Percentiles rank a stretch among this genome's conserved stretches.
These are phyloP conservation scores for Cornus kousa DNA, from an alignment of 148 eudicot species.

Conservation along the genomic window DNA sequence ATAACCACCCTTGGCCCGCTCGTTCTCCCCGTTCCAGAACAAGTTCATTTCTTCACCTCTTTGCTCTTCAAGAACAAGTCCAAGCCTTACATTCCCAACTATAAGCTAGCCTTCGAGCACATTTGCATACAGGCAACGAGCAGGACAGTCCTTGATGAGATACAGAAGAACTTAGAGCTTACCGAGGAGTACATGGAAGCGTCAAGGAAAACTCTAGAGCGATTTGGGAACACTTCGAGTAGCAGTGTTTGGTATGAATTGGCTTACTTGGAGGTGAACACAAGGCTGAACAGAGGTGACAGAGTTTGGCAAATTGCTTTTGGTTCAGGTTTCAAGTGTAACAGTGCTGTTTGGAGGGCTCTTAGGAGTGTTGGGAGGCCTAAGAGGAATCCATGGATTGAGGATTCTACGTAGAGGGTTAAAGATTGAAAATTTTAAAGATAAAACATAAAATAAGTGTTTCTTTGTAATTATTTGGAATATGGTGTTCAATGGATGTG, in stretches of 20 bases:
- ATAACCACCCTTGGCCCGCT: constrained; percentile 60
- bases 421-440: neutral
- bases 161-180: constrained; percentile 61
- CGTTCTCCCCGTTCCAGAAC: constrained; percentile 56
- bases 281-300: constrained; percentile 50
- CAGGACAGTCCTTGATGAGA: constrained; percentile 58
- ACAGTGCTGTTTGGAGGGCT: constrained; percentile 75
- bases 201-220: constrained; percentile 63
- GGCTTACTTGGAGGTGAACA: constrained; percentile 59
- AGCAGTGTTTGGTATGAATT: constrained; percentile 90
- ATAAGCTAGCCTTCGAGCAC: constrained; percentile 74
- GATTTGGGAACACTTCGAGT: constrained; percentile 82
- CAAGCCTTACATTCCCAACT: constrained; percentile 62
- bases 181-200: constrained; percentile 72
- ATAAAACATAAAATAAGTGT: neutral
- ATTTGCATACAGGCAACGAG: constrained; percentile 66
- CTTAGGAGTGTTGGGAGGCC: constrained; percentile 34
- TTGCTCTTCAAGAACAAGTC: constrained; percentile 30
- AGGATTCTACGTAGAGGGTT: neutral
- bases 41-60: constrained; percentile 52
- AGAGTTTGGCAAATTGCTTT: constrained; percentile 66
- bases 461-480: neutral
- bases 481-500: neutral
- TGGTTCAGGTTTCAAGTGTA: constrained; percentile 80
- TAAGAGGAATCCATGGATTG: constrained; percentile 51